These are phyloP conservation scores for Heterobasidion annosum DNA, from an alignment of 1,284 basidiomycete species.

Conservation along the genomic window DNA sequence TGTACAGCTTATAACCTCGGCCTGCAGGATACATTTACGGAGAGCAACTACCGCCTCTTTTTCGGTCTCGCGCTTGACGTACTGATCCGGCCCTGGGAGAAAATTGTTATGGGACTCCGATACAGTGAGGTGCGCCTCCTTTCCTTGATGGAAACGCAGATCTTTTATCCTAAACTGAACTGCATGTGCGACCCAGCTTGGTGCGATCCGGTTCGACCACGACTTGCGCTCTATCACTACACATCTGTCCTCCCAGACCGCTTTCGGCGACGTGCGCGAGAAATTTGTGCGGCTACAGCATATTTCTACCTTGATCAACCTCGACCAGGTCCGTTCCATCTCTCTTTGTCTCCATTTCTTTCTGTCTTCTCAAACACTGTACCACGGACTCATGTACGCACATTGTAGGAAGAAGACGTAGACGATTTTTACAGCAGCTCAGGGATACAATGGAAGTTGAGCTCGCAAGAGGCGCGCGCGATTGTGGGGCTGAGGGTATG, in stretches of 20 bases:
- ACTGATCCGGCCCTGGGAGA: slow-evolving; percentile 91
- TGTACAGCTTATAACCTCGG: neutral
- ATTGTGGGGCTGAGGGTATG: slow-evolving; percentile 58
- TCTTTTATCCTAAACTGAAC: neutral
- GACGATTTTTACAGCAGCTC: slow-evolving; percentile 90
- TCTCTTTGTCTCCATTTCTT: neutral
- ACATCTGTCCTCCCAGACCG: slow-evolving; percentile 80
- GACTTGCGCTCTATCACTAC: slow-evolving; percentile 81
- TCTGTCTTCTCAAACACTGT: slow-evolving; percentile 2
- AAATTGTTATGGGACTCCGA: slow-evolving; percentile 68
- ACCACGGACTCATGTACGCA: slow-evolving; percentile 5
- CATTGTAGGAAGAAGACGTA: slow-evolving; percentile 73
- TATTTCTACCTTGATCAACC: slow-evolving; percentile 85
- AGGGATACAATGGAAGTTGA: slow-evolving; percentile 85
- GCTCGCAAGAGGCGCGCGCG: slow-evolving; percentile 67
- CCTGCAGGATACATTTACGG: slow-evolving; percentile 71
- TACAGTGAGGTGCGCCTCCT: slow-evolving; percentile 71
- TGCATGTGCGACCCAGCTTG: slow-evolving; percentile 49
- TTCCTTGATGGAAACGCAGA: neutral
- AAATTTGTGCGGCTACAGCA: slow-evolving; percentile 91
- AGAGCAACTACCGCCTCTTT: slow-evolving; percentile 80
- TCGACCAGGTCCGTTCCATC: slow-evolving; percentile 64
- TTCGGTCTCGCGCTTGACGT: slow-evolving; percentile 82
- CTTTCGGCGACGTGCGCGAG: slow-evolving; percentile 83
- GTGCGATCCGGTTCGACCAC: slow-evolving; percentile 94